Base-by-base conservation (phyloP, 495 filamentous ascomycete species). In the Hypoxylon perforatum region DNA sequence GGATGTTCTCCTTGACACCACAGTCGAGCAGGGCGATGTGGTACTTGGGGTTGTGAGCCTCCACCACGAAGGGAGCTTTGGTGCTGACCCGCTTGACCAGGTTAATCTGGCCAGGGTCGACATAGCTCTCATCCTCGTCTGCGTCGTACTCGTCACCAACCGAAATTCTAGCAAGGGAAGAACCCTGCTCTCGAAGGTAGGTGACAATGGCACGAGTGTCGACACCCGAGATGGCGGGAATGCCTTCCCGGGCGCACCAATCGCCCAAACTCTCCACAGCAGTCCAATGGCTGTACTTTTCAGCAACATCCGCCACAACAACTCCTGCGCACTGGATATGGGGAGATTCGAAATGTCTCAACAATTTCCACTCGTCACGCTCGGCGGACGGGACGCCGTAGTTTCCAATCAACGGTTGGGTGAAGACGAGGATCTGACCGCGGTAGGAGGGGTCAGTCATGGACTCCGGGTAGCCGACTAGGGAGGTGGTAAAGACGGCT, bases 1-100 rank as follows among this genome's bases (percentile, higher is more conserved):
- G 87, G 75, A 99, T 99, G 83, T 98, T 99, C 85, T 99, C 95
- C 85, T 99, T 99, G 61, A 99, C 96, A 78, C 95, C 95, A 75
- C 95, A 99, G 80, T 99, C 95, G 76, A 99, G 89, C 59, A 99
- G 86, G 33, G 94, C 95, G 71, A 99, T 87, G 80, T 99, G 95
- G 76, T 90, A 87, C 74, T 91, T 88, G 60, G 94, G 92, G 67
- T 85, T 83, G 41, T 86, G 84, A 33, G 92, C 91, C 63, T 87
- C 87, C 61, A 97, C 90, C 73, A 97, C 94, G 84, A 99, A 99
- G 10, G 95, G 96, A 56, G 92, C 88, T 84, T 99, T 99, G 76
- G 95, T 99, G 83, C 91, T 95, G 65, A 99, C 95, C 61, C 91
- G 89, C 76, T 92, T 91, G 63, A 99, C 95, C 54, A 99, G 80